These are phyloP conservation scores for Cylindrotheca fusiformis DNA, from an alignment of 108 stramenopile species.

Conservation along the genomic window DNA sequence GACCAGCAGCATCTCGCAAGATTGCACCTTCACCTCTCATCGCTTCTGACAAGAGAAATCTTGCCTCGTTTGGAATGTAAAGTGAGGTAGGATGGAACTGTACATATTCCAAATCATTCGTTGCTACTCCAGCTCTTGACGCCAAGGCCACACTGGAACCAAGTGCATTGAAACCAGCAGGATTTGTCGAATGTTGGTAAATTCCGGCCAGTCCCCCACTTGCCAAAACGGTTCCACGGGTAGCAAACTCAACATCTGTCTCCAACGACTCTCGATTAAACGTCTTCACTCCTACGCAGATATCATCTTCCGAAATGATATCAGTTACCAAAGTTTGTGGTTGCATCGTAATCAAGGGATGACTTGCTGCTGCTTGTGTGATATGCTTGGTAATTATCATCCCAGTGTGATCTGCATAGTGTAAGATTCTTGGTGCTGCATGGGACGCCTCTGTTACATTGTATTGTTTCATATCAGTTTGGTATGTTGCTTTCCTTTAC, in stretches of 20 bases:
- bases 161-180: constrained; percentile 85
- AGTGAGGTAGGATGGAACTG: constrained; percentile 96
- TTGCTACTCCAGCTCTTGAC: constrained; percentile 52
- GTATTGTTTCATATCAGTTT: neutral
- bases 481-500: constrained; percentile 14
- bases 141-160: constrained; percentile 89
- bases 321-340: constrained; percentile 85
- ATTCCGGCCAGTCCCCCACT: constrained; percentile 89
- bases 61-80: constrained; percentile 74
- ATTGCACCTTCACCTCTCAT: constrained; percentile 91
- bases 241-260: constrained; percentile 38
- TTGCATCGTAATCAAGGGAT: constrained; percentile 84
- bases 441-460: constrained; percentile 75
- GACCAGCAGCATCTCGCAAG: constrained; percentile 67
- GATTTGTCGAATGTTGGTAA: constrained; percentile 94
- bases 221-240: constrained; percentile 81
- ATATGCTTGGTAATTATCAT: constrained; percentile 86
- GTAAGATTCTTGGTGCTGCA: constrained; percentile 87
- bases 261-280: constrained; percentile 43
- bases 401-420: constrained; percentile 90
- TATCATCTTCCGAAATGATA: constrained; percentile 51
- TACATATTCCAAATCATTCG: constrained; percentile 90
- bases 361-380: constrained; percentile 65
- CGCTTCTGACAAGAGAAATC: constrained; percentile 93
- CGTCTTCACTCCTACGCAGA: constrained; percentile 48